Conservation (phyloP, 768 basidiomycete genomes). For the Podaxis pistillaris region DNA sequence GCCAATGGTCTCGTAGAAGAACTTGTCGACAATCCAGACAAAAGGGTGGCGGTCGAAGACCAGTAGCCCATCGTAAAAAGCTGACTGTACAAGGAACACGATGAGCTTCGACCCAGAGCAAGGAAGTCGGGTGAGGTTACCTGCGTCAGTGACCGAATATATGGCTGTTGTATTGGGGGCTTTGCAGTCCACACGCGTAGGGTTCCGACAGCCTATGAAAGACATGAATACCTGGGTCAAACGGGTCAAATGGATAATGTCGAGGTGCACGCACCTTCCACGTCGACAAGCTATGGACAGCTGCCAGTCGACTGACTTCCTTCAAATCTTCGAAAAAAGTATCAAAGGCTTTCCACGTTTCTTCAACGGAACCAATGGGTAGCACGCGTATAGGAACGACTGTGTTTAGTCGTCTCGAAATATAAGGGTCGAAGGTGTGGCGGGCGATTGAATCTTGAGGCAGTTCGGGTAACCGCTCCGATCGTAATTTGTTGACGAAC, state of each 20-base stretch:
- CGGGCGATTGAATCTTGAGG: slow-evolving; percentile 43
- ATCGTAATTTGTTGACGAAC: slow-evolving; percentile 39
- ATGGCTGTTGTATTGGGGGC: slow-evolving; percentile 44
- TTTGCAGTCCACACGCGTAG: slow-evolving; percentile 46
- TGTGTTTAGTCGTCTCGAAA: slow-evolving; percentile 64
- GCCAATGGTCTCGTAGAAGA: slow-evolving; percentile 64
- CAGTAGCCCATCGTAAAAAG: slow-evolving; percentile 54
- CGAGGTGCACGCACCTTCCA: slow-evolving; percentile 58
- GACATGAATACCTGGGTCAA: background rate
- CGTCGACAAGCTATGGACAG: slow-evolving; percentile 41
- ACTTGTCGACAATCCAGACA: slow-evolving; percentile 58
- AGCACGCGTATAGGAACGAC: slow-evolving; percentile 69
- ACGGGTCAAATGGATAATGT: background rate
- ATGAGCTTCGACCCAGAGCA: slow-evolving; percentile 4
- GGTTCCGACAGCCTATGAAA: slow-evolving; percentile 43
- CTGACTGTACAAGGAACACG: slow-evolving; percentile 37
- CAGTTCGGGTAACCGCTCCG: slow-evolving; percentile 35
- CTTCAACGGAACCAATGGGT: slow-evolving; percentile 43
- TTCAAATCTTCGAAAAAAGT: slow-evolving; percentile 54
- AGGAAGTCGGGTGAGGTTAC: slow-evolving; percentile 30
- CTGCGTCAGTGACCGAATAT: slow-evolving; percentile 64
- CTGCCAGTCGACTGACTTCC: slow-evolving; percentile 47
- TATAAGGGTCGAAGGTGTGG: slow-evolving; percentile 62
- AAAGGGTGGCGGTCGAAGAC: slow-evolving; percentile 50
- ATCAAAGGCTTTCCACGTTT: slow-evolving; percentile 51